Percentiles rank a stretch among this genome's conserved stretches.
Evolutionary conservation across 306 rosid species (phyloP).

Genomic region (Rosa multiflora): DNA sequence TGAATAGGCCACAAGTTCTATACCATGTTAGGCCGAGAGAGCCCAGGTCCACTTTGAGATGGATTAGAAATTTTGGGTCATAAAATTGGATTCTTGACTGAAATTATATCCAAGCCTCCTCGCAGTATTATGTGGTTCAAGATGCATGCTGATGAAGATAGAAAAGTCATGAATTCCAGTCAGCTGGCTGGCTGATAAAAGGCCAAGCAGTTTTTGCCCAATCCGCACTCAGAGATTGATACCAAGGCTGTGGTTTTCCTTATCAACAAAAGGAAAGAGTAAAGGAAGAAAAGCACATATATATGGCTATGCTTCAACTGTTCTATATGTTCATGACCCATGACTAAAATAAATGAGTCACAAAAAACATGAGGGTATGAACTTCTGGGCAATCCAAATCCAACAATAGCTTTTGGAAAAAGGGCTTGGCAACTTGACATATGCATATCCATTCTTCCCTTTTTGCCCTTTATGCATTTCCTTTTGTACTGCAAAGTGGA

Average conservation of each 20-base stretch:
- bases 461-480: background rate
- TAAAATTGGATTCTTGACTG: too few species aligned
- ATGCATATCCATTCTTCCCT: background rate
- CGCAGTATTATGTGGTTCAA: background rate
- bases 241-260: conserved; percentile 5
- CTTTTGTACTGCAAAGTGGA: conserved; percentile 14
- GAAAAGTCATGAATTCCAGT: background rate
- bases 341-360: background rate
- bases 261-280: background rate
- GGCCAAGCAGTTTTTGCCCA: background rate
- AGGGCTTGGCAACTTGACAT: conserved; percentile 6
- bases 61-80: too few species aligned
- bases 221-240: background rate
- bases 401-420: background rate
- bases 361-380: background rate
- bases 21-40: too few species aligned
- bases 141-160: background rate
- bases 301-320: background rate
- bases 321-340: background rate
- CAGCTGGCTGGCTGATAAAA: background rate
- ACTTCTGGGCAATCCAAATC: conserved; percentile 3
- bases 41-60: too few species aligned
- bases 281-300: background rate
- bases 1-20: too few species aligned
- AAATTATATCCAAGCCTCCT: background rate